Evolutionary conservation across 2,329 filamentous ascomycete species (phyloP), one percentile per base, ranked within the genome.

Genomic region (Periconia macrospinosa): DNA sequence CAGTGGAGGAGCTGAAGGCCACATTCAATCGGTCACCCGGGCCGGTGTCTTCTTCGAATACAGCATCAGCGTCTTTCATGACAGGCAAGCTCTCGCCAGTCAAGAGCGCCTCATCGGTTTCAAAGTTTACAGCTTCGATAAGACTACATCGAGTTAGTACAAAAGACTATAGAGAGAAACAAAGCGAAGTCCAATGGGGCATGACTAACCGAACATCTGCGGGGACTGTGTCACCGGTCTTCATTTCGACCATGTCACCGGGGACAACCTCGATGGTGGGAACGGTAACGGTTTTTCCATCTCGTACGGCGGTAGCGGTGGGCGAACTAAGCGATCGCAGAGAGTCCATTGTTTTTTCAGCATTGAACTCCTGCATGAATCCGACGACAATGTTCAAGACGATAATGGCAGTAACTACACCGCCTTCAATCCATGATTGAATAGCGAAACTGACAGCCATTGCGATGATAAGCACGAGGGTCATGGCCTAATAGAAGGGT

Each of bases 61-160:
- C 74, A 48, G 74, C 77, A 15, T 86, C 81, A 15, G 84, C 81
- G 52, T 83, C 78, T 69, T 90, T 90, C 71, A 57, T 81, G 52
- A 88, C 86, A 49, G 87, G 83, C 17, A 88, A 72, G 15, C 87
- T 88, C 73, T 90, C 87, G 61, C 87, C 88, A 2, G 87, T 90
- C 27, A 90, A 78, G 27, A 88, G 78, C 11, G 87, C 86, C 69
- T 90, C 87, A 54, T 93, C 89, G 51, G 86, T 88, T 49, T 89
- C 89, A 56, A 92, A 78, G 70, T 93, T 93, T 73, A 92, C 84
- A 52, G 83, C 83, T 56, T 87, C 82, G 53, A 86, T 71, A 1
- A 83, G 69, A 20, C 75, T 67, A 19, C 2, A 20, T 9, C 8
- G 11, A 27, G 33, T 48, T 37, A 48, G 46, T n/a, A 27, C 23